phyloP scores from a whole-genome alignment of 2,329 filamentous ascomycete species.

The Penicillium sp. region DNA sequence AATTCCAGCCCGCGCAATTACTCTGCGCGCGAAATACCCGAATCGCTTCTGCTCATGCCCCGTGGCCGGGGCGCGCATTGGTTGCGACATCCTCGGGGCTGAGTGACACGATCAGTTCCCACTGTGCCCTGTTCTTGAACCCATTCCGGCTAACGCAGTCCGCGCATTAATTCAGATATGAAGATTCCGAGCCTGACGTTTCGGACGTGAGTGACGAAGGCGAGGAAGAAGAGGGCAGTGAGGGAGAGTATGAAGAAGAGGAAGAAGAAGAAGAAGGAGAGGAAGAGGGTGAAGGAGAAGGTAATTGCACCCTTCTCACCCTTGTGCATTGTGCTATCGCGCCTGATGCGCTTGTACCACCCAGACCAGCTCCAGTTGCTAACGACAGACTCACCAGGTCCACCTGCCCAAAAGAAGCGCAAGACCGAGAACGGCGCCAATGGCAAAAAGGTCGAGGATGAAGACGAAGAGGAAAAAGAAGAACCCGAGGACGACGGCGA shows the following conservation, averaged over 20 bases:
- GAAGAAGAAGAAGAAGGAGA: constrained; percentile 32
- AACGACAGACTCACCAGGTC: constrained; percentile 15
- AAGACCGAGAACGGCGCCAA: constrained; percentile 32
- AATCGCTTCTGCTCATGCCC: not conserved
- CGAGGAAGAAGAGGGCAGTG: constrained; percentile 32
- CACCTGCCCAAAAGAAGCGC: constrained; percentile 35
- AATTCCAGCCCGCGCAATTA: not conserved
- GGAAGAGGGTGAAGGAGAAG: constrained; percentile 24
- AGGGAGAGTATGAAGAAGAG: constrained; percentile 25
- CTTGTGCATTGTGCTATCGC: not conserved
- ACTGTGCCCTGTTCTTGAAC: not conserved
- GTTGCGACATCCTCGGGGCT: constrained; percentile 1
- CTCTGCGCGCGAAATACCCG: constrained; percentile 1
- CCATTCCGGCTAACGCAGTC: not conserved
- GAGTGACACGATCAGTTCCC: not conserved
- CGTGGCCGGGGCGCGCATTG: constrained; percentile 5
- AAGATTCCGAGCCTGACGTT: constrained; percentile 36
- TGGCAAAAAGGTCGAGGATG: constrained; percentile 26
- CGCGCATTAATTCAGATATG: constrained; percentile 33
- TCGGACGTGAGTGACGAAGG: constrained; percentile 34
- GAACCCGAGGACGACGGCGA: constrained; percentile 17
- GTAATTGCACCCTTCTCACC: constrained; percentile 13
- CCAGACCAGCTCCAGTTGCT: constrained; percentile 2
- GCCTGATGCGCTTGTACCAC: not conserved
- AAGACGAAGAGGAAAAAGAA: constrained; percentile 19